Conservation (phyloP, 768 basidiomycete species). For the Boletus coccyginus region DNA sequence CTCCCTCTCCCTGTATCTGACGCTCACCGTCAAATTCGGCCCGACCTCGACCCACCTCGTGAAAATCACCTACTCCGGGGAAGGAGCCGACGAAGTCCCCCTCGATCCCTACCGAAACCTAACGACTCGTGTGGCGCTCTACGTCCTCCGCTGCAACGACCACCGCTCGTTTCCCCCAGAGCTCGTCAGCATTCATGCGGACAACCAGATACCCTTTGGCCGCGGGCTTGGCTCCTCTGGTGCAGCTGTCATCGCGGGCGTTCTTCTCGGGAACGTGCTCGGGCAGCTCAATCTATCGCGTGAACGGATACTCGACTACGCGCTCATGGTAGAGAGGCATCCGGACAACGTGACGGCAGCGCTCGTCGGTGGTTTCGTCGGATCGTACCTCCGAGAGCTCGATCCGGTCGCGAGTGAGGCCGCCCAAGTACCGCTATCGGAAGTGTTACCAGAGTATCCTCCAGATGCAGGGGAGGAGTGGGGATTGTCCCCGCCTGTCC, state of each 20-base stretch:
- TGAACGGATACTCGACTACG: constrained; percentile 86
- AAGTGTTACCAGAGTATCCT: constrained; percentile 96
- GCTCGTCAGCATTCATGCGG: constrained; percentile 62
- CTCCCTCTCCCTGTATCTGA: constrained; percentile 84
- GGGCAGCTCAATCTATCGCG: constrained; percentile 67
- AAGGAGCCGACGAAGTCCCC: constrained; percentile 89
- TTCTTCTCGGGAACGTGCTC: constrained; percentile 83
- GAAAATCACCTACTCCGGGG: constrained; percentile 74
- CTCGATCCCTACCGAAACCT: constrained; percentile 96
- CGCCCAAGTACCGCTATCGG: constrained; percentile 88
- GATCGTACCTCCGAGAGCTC: constrained; percentile 90
- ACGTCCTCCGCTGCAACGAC: constrained; percentile 89
- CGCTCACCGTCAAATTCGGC: constrained; percentile 58
- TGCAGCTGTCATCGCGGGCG: constrained; percentile 98
- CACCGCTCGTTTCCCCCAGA: constrained; percentile 73
- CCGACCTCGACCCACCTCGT: constrained; percentile 48
- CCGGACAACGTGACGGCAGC: constrained; percentile 99
- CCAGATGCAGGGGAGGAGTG: constrained; percentile 88
- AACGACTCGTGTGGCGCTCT: constrained; percentile 94
- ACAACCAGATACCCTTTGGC: constrained; percentile 97
- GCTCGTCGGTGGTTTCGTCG: constrained; percentile 94
- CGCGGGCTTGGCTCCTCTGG: constrained; percentile 97
- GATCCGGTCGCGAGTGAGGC: constrained; percentile 77
- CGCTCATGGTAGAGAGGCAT: constrained; percentile 98
- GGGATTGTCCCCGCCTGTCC: constrained; percentile 85